phyloP scores from a whole-genome alignment of 2,329 filamentous ascomycete genomes.

The Talaromyces sp. region DNA sequence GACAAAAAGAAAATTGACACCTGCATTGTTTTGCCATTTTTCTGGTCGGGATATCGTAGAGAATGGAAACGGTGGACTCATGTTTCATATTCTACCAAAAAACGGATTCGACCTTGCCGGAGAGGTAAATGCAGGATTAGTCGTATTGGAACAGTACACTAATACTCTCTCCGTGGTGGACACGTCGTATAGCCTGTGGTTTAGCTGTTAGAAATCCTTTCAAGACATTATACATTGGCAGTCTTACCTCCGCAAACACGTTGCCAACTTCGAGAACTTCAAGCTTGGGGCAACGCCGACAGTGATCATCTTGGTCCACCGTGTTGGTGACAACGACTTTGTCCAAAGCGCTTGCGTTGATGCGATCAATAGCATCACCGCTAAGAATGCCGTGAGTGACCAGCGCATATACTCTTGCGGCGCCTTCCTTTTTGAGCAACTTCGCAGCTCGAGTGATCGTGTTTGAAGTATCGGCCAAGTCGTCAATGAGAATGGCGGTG shows the following conservation, averaged over 20 bases:
- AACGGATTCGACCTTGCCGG: neutral
- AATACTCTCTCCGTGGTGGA: constrained; percentile 97
- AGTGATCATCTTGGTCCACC: constrained; percentile 81
- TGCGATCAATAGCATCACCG: constrained; percentile 87
- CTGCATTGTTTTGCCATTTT: constrained; percentile 13
- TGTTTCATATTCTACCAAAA: neutral
- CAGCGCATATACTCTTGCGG: constrained; percentile 83
- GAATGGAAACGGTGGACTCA: neutral
- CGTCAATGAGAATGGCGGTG: constrained; percentile 86
- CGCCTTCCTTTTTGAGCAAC: constrained; percentile 87
- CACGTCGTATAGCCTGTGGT: constrained; percentile 72
- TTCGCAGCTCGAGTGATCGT: constrained; percentile 96
- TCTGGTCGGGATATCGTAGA: neutral
- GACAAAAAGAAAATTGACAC: constrained; percentile 1
- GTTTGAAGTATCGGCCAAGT: constrained; percentile 92
- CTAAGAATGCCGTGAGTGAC: constrained; percentile 94
- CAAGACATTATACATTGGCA: neutral
- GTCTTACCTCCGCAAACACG: constrained; percentile 75
- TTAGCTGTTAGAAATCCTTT: neutral
- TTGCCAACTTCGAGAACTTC: constrained; percentile 84
- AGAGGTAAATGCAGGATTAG: constrained; percentile 29
- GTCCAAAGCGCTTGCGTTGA: constrained; percentile 89
- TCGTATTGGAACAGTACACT: constrained; percentile 89
- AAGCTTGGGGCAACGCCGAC: constrained; percentile 73
- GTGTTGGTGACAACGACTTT: constrained; percentile 95